These are phyloP conservation scores for Botryotinia narcissicola DNA, from an alignment of 2,329 filamentous ascomycete species.

Conservation along the genomic window DNA sequence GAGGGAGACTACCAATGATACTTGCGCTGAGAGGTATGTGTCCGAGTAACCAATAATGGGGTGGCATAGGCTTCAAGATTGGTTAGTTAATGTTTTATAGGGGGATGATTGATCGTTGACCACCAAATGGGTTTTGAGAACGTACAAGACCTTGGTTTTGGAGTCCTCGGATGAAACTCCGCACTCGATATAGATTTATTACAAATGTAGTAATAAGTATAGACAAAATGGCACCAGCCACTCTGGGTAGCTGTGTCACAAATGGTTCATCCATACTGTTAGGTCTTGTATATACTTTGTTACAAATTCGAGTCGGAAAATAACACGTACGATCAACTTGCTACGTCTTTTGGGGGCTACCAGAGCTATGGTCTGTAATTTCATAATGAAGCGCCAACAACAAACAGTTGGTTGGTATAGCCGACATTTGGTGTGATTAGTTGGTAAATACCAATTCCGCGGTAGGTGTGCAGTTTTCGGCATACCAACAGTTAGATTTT, in stretches of 20 bases:
- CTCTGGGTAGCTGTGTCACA: not conserved
- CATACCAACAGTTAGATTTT: not conserved
- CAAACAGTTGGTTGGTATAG: not conserved
- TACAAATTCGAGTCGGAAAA: not conserved
- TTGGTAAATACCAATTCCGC: not conserved
- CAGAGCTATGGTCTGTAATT: not conserved
- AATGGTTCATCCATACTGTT: not conserved
- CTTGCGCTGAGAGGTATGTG: slow-evolving; percentile 9
- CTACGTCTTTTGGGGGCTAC: not conserved
- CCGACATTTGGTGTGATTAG: not conserved
- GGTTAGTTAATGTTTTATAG: not conserved
- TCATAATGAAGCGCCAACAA: not conserved
- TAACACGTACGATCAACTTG: not conserved
- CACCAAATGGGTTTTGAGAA: not conserved
- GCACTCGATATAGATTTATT: slow-evolving; percentile 4
- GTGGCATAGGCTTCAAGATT: not conserved
- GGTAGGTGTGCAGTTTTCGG: not conserved
- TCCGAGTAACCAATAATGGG: not conserved
- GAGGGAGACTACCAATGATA: not conserved
- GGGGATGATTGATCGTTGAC: not conserved
- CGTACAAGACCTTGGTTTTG: slow-evolving; percentile 5
- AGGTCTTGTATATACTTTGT: not conserved
- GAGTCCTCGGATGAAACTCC: not conserved
- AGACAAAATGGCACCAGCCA: not conserved
- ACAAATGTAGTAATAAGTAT: not conserved